These are phyloP conservation scores for Talaromyces atroroseus DNA, from an alignment of 2,329 filamentous ascomycete genomes.

Conservation along the genomic window DNA sequence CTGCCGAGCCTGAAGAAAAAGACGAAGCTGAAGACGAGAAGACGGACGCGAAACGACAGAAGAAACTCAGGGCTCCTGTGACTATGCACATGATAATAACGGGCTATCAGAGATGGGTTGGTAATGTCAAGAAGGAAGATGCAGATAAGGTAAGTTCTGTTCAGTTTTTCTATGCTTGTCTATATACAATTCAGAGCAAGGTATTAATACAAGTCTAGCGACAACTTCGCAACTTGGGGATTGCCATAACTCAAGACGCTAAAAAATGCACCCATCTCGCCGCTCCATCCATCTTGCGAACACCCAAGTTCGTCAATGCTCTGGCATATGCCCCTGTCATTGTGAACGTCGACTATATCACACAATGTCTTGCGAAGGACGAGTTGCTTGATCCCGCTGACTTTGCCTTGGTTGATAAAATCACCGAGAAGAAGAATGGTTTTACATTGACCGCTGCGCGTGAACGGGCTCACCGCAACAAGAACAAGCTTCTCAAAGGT, in stretches of 20 bases:
- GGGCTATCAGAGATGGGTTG: constrained; percentile 76
- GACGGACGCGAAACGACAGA: constrained; percentile 59
- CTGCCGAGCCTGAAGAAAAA: constrained; percentile 44
- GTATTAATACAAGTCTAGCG: constrained; percentile 46
- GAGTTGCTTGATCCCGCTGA: constrained; percentile 59
- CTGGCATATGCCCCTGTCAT: constrained; percentile 75
- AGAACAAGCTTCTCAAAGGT: constrained; percentile 66
- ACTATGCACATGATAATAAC: constrained; percentile 75
- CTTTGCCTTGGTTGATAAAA: constrained; percentile 64
- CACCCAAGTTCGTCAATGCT: constrained; percentile 86
- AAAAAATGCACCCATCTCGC: constrained; percentile 77
- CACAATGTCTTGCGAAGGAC: constrained; percentile 65
- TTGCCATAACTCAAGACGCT: constrained; percentile 71
- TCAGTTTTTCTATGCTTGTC: constrained; percentile 7
- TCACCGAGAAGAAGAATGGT: constrained; percentile 65
- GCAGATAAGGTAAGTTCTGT: constrained; percentile 64
- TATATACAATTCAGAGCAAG: neutral
- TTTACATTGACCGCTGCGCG: constrained; percentile 66
- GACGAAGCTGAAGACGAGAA: constrained; percentile 44
- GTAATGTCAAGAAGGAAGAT: constrained; percentile 67
- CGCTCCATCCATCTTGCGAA: constrained; percentile 80
- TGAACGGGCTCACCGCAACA: constrained; percentile 66
- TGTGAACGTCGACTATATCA: constrained; percentile 72
- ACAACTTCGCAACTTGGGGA: constrained; percentile 75
- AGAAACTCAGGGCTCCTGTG: constrained; percentile 55